Base-by-base conservation (phyloP, 495 filamentous ascomycete species). In the Cetradonia linearis region DNA sequence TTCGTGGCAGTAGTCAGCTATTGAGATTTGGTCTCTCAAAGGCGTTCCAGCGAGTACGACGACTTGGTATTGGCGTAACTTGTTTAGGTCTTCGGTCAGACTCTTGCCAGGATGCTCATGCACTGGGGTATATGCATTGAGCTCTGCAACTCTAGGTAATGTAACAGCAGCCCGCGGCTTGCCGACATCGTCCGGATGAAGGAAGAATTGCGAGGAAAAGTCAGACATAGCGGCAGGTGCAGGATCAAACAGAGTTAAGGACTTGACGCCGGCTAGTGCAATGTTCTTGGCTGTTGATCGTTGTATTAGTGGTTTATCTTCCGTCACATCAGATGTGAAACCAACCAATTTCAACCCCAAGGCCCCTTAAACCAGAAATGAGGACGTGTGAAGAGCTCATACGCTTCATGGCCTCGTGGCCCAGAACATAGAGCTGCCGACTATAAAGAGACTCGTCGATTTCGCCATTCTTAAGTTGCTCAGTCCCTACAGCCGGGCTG, bases 361-460 rank as follows among this genome's bases (percentile, higher is more conserved):
- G 81, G 23, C 94, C 93, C 70, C 91, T 89, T 65, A 96, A 74
- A 56, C 94, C 94, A 56, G 90, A 87, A 56, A 99, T 82, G 23
- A 99, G 86, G 48, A 99, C 83, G 71, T 97, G 91, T 25, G 94
- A 97, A 54, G 90, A 87, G 70, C 91, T 81, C 94, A 99, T 99
- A 59, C 91, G 88, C 77, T 95, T 97, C 94, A 99, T 99, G 56
- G 94, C 94, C 77, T 99, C 94, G 73, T 97, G 94, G 34, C 94
- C 94, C 60, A 99, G 83, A 55, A 98, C 93, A 72, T 98, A 95
- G 50, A 99, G 88, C 74, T 99, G 94, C 59, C 94, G 83, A 73
- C 91, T 96, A 80, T 99, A 99, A 63, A 99, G 81, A 55, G 88
- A 89, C 74, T 99, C 94, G 71, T 99, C 94, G 75, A 99, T 97